Percentiles rank a stretch among this genome's conserved stretches.
Evolutionary conservation across 73 alveolate species (phyloP).

Genomic region (Symbiodinium pilosum): DNA sequence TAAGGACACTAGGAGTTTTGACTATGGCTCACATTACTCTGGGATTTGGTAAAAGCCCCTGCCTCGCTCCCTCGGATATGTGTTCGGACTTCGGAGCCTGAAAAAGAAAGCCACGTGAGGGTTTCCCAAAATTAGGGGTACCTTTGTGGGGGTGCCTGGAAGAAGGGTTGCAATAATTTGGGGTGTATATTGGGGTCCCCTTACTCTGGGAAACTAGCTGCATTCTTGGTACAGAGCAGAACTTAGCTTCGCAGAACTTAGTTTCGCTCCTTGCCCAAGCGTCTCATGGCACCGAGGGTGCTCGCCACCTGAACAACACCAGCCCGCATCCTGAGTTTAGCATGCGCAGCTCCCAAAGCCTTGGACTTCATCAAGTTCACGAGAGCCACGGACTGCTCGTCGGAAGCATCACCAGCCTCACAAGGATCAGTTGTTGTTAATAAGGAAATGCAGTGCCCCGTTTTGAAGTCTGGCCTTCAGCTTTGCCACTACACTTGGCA

Average conservation of each 20-base stretch:
- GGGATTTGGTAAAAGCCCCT: no score
- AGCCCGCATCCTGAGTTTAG: background rate
- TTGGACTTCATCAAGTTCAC: slow-evolving; percentile 76
- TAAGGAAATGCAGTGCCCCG: background rate
- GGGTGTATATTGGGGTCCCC: no score
- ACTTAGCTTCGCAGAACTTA: no score
- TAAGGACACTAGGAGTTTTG: no score
- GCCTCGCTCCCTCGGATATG: background rate
- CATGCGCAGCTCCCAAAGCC: background rate
- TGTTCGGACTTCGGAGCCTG: background rate
- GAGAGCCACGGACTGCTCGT: slow-evolving; percentile 48
- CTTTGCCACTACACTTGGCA: slow-evolving; percentile 51
- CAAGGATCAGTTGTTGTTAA: background rate
- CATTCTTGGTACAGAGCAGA: no score
- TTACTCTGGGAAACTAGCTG: no score
- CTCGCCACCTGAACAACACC: slow-evolving; percentile 28
- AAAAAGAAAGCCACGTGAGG: no score
- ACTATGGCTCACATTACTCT: no score
- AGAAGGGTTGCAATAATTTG: no score
- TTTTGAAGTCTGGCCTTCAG: slow-evolving; percentile 19
- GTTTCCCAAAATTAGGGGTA: no score
- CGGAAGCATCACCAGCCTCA: slow-evolving; percentile 46
- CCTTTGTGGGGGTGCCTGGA: no score
- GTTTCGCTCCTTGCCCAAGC: slow-evolving; percentile 44
- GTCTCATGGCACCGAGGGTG: slow-evolving; percentile 75